A percentile compares a stretch with the other conserved stretches of the same genome.
These are phyloP conservation scores for Hirschfeldia incana DNA, from an alignment of 345 rosid genomes.

Conservation along the genomic window DNA sequence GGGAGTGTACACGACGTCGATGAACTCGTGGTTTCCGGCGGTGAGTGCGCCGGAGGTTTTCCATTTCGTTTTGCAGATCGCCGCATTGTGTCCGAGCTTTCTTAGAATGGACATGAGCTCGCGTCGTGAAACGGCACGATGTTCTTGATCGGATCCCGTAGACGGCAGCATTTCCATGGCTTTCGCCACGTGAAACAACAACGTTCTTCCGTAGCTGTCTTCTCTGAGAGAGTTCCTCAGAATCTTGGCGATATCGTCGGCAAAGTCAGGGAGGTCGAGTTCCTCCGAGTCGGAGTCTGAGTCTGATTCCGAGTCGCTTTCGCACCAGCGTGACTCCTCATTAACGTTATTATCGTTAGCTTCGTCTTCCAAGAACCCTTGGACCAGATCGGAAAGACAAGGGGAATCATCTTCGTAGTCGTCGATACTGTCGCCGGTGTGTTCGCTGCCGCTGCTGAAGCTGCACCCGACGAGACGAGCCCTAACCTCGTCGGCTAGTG, in stretches of 20 bases:
- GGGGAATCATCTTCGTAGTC: slow-evolving; percentile 49
- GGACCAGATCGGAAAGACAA: slow-evolving; percentile 78
- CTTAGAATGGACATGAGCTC: slow-evolving; percentile 59
- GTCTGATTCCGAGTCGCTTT: slow-evolving; percentile 30
- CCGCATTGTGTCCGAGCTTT: slow-evolving; percentile 80
- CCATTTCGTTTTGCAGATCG: slow-evolving; percentile 88
- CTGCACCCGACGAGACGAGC: slow-evolving; percentile 59
- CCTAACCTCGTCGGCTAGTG: slow-evolving; percentile 62
- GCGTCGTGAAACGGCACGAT: slow-evolving; percentile 42
- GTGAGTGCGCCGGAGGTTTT: slow-evolving; percentile 49
- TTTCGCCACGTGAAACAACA: slow-evolving; percentile 45
- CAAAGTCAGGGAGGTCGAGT: slow-evolving; percentile 39
- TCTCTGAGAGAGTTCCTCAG: slow-evolving; percentile 1
- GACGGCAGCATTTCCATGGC: slow-evolving; percentile 51
- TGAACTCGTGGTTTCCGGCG: slow-evolving; percentile 76
- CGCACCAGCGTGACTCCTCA: slow-evolving; percentile 15
- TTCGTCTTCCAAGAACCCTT: slow-evolving; percentile 64
- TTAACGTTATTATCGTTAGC: neutral
- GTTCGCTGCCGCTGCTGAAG: slow-evolving; percentile 81
- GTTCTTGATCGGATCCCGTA: slow-evolving; percentile 30
- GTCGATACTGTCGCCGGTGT: slow-evolving; percentile 48
- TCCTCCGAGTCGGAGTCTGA: slow-evolving; percentile 59
- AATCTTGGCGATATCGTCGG: slow-evolving; percentile 34
- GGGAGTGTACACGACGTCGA: slow-evolving; percentile 57
- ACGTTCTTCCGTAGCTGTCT: slow-evolving; percentile 50